Base-by-base conservation (phyloP, 2,329 filamentous ascomycete genomes). In the Ophiostoma tasmaniense region DNA sequence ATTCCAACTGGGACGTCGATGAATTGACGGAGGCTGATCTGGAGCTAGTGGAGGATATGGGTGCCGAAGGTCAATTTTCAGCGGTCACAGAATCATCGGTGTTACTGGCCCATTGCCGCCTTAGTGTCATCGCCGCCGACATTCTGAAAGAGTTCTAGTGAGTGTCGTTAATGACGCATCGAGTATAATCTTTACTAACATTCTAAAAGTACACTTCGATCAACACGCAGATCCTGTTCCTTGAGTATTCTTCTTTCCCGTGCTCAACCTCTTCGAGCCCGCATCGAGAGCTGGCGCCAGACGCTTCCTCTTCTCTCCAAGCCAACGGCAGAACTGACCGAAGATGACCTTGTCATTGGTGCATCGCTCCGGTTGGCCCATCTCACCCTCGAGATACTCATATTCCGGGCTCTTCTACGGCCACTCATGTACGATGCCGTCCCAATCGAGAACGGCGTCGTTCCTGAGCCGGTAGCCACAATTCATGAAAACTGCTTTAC, bases 251-350 rank as follows among this genome's bases (percentile, higher is more conserved):
- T 75, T 5, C 64, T 75, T 2, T 62, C 42, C 39, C 73, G 73
- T 2, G 73, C 74, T 0, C 73, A 75, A 62, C 74, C 73, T 25
- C 68, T 75, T 2, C 72, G 73, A 7, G 68, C 72, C 0, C 73
- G 73, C 45, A 74, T 75, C 42, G 73, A 74, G 59, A 68, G 67
- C 66, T 75, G 74, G 74, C 68, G 74, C n/a, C 73, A 74, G 66
- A 74, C 73, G 1, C 69, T 75, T 13, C 72, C 74, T 22, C 67
- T 75, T 11, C 73, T 75, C 2, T 71, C 72, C 8, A 74, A 70
- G 55, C 73, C 73, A 5, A 70, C 72, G 1, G 67, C 66, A 1
- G 72, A 73, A 17, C 69, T 75, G 39, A 71, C 65, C 22, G 73
- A 72, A 42, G 71, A 72, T 45, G 73, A 75, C n/a, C 71, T 75